A percentile compares a stretch with the other conserved stretches of the same genome.
These are phyloP conservation scores for Corchorus capsularis DNA, from an alignment of 345 rosid genomes.

Conservation along the genomic window DNA sequence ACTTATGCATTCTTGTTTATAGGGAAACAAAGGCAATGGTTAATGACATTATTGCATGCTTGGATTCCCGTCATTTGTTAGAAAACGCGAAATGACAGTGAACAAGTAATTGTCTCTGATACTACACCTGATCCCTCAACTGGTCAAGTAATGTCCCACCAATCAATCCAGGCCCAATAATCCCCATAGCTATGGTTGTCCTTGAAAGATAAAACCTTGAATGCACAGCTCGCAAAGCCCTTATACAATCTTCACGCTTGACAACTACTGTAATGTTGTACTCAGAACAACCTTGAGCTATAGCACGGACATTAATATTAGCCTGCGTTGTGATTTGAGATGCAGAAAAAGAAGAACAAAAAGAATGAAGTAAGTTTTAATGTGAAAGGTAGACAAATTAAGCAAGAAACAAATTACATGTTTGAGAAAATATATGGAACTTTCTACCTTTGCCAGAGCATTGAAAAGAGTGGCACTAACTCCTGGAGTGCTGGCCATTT, in stretches of 20 bases:
- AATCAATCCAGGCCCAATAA: constrained; percentile 94
- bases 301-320: constrained; percentile 89
- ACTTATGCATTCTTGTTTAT: not conserved
- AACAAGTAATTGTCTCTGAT: not conserved
- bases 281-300: constrained; percentile 99
- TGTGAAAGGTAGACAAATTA: not conserved
- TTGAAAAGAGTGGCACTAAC: constrained; percentile 96
- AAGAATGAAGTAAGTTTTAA: not conserved
- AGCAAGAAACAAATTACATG: not conserved
- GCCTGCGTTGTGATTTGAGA: constrained; percentile 58
- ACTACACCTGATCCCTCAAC: constrained; percentile 85
- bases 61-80: not conserved
- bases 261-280: constrained; percentile 89
- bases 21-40: not conserved
- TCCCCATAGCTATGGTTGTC: constrained; percentile 93
- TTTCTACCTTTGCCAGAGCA: constrained; percentile 88
- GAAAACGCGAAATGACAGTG: not conserved
- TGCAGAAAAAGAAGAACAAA: not conserved
- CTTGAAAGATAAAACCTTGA: constrained; percentile 94
- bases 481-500: constrained; percentile 99
- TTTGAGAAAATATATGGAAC: not conserved
- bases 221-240: constrained; percentile 95
- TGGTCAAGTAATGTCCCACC: constrained; percentile 94
- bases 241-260: constrained; percentile 88
- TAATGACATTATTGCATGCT: constrained; percentile 1